Evolutionary conservation across 2,329 filamentous ascomycete genomes (phyloP), one percentile per base, ranked within the genome.

Genomic region (Aspergillus japonicus): DNA sequence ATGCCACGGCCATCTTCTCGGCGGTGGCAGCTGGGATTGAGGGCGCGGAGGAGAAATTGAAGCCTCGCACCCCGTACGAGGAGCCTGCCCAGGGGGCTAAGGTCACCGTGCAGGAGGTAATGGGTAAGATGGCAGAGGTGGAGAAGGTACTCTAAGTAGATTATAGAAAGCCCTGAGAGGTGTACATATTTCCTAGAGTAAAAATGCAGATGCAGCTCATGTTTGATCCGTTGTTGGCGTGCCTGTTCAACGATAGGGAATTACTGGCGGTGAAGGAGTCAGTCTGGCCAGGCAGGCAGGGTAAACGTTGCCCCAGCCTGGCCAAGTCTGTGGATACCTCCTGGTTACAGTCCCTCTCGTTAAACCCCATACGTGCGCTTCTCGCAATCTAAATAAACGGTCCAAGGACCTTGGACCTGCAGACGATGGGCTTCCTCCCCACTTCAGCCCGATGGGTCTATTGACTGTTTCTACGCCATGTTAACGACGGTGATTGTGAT

Each of bases 1-100:
- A 88, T 69, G 88, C 87, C 0, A 86, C 85, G 0, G 82, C 85
- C 2, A 74, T 86, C 33, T 85, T 82, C 64, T 85, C 85, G 35
- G 88, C 86, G 1, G 80, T 73, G 58, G 72, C 75, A 54, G 87
- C 87, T 1, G 86, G 85, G 0, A 83, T 90, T 42, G 80, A 84
- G 60, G 82, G 80, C 1, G 85, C 86, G 2, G 82, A 82, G 72
- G 78, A 81, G 71, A 83, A 84, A 73, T 70, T 89, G 72, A 77
- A 75, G 70, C 87, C 87, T 0, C 78, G 87, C 57, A 80, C 81
- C 59, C 87, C 88, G n/a, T 90, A 90, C 68, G 77, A 84, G 64
- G 74, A 77, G 61, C 73, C 77, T 0, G 70, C 68, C 6, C 78
- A 81, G 35, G 74, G 65, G 33, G 75, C 72, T n/a, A 82, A 81